phyloP scores from a whole-genome alignment of 2,329 filamentous ascomycete species.

The Monosporascus sp. region DNA sequence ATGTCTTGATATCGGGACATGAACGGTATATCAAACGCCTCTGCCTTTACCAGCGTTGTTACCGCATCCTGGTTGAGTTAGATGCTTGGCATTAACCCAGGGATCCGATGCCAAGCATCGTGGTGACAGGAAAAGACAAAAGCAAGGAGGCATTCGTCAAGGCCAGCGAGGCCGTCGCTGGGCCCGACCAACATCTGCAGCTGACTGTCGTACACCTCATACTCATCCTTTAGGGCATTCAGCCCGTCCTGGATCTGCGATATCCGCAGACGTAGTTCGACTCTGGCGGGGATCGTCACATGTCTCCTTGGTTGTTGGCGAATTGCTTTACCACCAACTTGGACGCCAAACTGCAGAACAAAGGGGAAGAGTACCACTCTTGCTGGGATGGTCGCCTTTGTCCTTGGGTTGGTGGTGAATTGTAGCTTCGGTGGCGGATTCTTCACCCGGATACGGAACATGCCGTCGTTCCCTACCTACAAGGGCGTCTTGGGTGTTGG shows the following conservation, averaged over 20 bases:
- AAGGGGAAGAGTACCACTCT: constrained; percentile 1
- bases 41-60: constrained; percentile 33
- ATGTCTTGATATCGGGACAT: constrained; percentile 27
- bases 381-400: neutral
- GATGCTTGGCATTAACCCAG: constrained; percentile 36
- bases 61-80: constrained; percentile 26
- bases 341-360: constrained; percentile 19
- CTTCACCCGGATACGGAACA: neutral
- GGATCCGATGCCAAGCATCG: constrained; percentile 41
- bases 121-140: too few relatives aligned
- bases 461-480: neutral
- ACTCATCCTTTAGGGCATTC: too few relatives aligned
- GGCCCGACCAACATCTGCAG: too few relatives aligned
- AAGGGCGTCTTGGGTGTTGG: neutral
- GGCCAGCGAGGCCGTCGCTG: too few relatives aligned
- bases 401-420: neutral
- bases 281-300: constrained; percentile 13
- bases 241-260: too few relatives aligned
- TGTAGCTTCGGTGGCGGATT: neutral
- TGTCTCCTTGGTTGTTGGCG: constrained; percentile 13
- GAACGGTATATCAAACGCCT: constrained; percentile 1
- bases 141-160: too few relatives aligned
- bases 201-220: too few relatives aligned
- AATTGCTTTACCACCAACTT: constrained; percentile 34
- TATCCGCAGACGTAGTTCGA: neutral